A percentile compares a stretch with the other conserved stretches of the same genome.
phyloP scores from a whole-genome alignment of 805 yeast genomes.

The Myxozyma mucilagina region DNA sequence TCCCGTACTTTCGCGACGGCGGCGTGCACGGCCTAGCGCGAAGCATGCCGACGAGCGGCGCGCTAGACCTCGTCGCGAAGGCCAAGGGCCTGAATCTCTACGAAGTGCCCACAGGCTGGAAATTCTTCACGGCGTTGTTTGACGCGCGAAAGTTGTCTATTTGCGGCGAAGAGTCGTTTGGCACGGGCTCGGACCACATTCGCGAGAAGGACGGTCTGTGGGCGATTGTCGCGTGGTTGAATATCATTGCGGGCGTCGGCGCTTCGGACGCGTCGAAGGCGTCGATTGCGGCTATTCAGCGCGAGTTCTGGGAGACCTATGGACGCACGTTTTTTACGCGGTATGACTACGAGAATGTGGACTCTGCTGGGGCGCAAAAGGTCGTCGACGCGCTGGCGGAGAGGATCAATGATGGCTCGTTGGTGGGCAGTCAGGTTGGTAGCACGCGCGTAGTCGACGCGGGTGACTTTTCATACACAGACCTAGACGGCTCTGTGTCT shows the following conservation, averaged over 20 bases:
- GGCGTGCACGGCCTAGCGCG: conserved; percentile 94
- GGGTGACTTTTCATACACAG: conserved; percentile 89
- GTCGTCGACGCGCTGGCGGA: conserved; percentile 57
- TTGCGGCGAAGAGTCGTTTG: conserved; percentile 98
- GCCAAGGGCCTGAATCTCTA: conserved; percentile 70
- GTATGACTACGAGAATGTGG: conserved; percentile 87
- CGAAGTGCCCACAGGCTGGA: conserved; percentile 98
- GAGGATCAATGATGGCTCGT: conserved; percentile 44
- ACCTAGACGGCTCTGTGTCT: conserved; percentile 89
- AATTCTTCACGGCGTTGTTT: conserved; percentile 92
- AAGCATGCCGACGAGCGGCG: conserved; percentile 96
- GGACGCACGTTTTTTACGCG: conserved; percentile 98
- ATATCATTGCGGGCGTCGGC: conserved; percentile 83
- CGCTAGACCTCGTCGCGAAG: conserved; percentile 87
- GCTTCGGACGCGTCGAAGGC: conserved; percentile 58
- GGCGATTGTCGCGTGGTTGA: conserved; percentile 98
- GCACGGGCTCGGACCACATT: conserved; percentile 96
- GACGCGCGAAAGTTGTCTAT: conserved; percentile 91
- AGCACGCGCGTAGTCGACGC: conserved; percentile 66
- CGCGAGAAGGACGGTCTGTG: conserved; percentile 97
- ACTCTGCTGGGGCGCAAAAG: conserved; percentile 68
- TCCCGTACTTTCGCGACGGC: conserved; percentile 80
- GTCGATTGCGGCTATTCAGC: conserved; percentile 77
- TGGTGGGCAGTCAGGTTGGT: conserved; percentile 56
- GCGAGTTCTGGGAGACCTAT: conserved; percentile 82